Evolutionary conservation across 441 rosid genomes (phyloP), one percentile per base, ranked within the genome.

Genomic region (Erodium moschatum): DNA sequence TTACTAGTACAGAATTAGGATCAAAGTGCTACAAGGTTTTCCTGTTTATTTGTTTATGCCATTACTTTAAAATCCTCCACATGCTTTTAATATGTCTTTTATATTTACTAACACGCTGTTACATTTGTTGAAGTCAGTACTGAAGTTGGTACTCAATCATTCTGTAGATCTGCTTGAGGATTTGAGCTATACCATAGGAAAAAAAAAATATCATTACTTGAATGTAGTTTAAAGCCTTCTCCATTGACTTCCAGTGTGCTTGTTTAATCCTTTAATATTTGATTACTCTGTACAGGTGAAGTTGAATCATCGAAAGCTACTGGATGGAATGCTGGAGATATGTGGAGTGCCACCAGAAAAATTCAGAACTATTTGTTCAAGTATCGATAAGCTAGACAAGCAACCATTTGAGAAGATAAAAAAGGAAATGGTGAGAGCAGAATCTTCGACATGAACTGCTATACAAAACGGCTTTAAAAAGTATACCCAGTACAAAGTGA

Each of bases 281-380:
- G 42, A 35, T 54, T 42, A 33, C 58, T 67, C 31, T 63, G 27
- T 42, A 60, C 84, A 93, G 96, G 85, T 93, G 74, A 93, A 93
- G 78, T 73, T 93, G 80, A 91, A 87, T 75, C 98, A 93, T 72
- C 82, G 96, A 29, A 89, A 88, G 85, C 80, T 93, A 74, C 81
- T 93, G 65, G 97, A 93, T 63, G 87, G 89, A 12, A 85, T 85
- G 84, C 27, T 85, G 74, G 85, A 85, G 74, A 85, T 85, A 72
- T 83, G 89, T 77, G 89, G 87, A 48, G 89, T 85, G 73, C 87
- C 87, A 16, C 63, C 84, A 19, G 87, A 81, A 78, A 85, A 83
- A 69, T 85, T 83, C 75, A 73, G 87, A 48, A 76, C 89, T 56
- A 81, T 85, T 68, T 85, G 89, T 66, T 85, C 89, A 46, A 85